phyloP scores from a whole-genome alignment of 192 early-diverging fungal species.

The Backusella mclennaniae region DNA sequence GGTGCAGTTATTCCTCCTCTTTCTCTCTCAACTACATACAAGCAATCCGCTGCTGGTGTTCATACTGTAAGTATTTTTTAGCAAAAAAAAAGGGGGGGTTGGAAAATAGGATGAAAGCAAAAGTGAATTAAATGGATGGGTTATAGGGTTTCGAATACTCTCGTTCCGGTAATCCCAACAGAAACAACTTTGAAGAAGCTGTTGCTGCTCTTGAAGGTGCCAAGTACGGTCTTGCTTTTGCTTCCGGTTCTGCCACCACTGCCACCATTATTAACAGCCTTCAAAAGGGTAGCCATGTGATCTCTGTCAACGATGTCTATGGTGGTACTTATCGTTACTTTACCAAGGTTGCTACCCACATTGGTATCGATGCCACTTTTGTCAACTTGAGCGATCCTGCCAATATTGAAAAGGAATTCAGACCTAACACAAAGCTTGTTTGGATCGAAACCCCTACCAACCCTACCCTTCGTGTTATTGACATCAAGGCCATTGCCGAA shows the following conservation, averaged over 20 bases:
- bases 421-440: conserved; percentile 76
- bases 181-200: conserved; percentile 75
- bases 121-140: not conserved
- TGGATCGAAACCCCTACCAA: conserved; percentile 92
- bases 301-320: conserved; percentile 89
- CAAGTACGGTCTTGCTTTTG: conserved; percentile 83
- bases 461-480: conserved; percentile 80
- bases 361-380: conserved; percentile 73
- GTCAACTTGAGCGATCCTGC: conserved; percentile 69
- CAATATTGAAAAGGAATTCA: conserved; percentile 60
- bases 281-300: conserved; percentile 68
- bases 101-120: not conserved
- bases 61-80: conserved; percentile 58
- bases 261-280: conserved; percentile 75
- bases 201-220: conserved; percentile 90
- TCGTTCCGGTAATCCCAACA: conserved; percentile 78
- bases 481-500: conserved; percentile 69
- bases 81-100: not conserved
- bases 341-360: conserved; percentile 72
- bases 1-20: conserved; percentile 98
- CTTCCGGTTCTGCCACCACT: conserved; percentile 84
- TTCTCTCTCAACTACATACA: conserved; percentile 95
- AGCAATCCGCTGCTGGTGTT: conserved; percentile 89
- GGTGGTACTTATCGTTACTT: conserved; percentile 90
- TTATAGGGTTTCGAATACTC: conserved; percentile 74